These are phyloP conservation scores for Aristolochia californica DNA, from an alignment of 164 flowering plant genomes.

Conservation along the genomic window DNA sequence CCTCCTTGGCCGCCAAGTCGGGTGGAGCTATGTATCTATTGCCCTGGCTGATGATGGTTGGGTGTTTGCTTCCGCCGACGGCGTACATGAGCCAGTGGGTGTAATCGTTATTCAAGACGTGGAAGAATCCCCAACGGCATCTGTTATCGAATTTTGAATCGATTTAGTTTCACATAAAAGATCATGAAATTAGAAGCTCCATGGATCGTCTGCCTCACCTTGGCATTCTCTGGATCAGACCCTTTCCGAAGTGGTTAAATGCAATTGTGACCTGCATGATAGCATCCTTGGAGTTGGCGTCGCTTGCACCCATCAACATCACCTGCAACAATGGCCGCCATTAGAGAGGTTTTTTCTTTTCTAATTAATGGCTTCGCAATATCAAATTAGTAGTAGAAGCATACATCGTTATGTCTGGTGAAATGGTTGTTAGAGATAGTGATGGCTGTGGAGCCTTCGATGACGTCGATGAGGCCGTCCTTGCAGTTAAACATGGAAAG, in stretches of 20 bases:
- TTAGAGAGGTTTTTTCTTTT: too few relatives aligned
- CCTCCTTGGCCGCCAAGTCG: conserved; percentile 37
- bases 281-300: conserved; percentile 22
- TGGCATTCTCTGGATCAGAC: too few relatives aligned
- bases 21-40: conserved; percentile 66
- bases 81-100: conserved; percentile 91
- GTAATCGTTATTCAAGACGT: too few relatives aligned
- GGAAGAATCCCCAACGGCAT: too few relatives aligned
- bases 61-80: conserved; percentile 75
- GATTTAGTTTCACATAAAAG: too few relatives aligned
- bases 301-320: conserved; percentile 64
- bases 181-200: too few relatives aligned
- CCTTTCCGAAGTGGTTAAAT: conserved; percentile 72
- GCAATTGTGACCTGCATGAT: conserved; percentile 75
- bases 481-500: conserved; percentile 38
- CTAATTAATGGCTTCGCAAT: too few relatives aligned
- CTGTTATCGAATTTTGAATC: too few relatives aligned
- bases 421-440: conserved; percentile 79
- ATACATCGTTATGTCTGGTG: conserved; percentile 61
- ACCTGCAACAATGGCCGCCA: conserved; percentile 28
- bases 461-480: conserved; percentile 72
- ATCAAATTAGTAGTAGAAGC: too few relatives aligned
- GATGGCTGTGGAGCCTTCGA: conserved; percentile 58
- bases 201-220: too few relatives aligned
- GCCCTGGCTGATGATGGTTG: conserved; percentile 83